These are phyloP conservation scores for Pyricularia sp. DNA, from an alignment of 2,329 filamentous ascomycete species.

Conservation along the genomic window DNA sequence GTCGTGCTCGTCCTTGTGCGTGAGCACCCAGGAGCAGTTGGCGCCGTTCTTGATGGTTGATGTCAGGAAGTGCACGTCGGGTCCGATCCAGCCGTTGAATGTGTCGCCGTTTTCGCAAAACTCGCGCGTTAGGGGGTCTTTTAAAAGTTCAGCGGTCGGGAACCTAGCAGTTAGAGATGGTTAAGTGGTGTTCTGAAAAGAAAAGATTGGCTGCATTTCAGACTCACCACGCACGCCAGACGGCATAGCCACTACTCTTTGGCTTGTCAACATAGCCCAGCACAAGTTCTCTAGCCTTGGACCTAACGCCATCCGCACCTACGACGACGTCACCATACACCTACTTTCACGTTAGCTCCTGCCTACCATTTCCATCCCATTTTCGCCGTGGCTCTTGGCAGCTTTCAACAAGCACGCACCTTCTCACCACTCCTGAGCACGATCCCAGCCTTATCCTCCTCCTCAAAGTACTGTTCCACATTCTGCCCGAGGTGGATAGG, in stretches of 20 bases:
- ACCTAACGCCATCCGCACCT: conserved; percentile 41
- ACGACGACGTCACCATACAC: conserved; percentile 36
- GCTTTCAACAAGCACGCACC: neutral
- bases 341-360: conserved; percentile 7
- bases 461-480: conserved; percentile 42
- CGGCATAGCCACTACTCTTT: conserved; percentile 36
- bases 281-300: conserved; percentile 35
- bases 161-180: conserved; percentile 30
- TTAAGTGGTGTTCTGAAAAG: conserved; percentile 20
- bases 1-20: conserved; percentile 38
- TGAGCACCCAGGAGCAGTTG: conserved; percentile 46
- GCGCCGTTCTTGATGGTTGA: conserved; percentile 41
- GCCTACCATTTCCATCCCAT: neutral
- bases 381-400: neutral
- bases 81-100: conserved; percentile 46
- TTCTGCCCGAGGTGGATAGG: conserved; percentile 39
- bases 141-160: conserved; percentile 35
- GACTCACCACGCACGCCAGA: conserved; percentile 35
- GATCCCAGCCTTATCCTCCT: conserved; percentile 31
- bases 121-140: conserved; percentile 36
- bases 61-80: conserved; percentile 43
- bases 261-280: conserved; percentile 37
- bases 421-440: conserved; percentile 7
- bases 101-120: conserved; percentile 44
- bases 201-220: neutral